Evolutionary conservation across 805 yeast genomes (phyloP), one percentile per base, ranked within the genome.

Genomic region (Hanseniaspora osmophila): DNA sequence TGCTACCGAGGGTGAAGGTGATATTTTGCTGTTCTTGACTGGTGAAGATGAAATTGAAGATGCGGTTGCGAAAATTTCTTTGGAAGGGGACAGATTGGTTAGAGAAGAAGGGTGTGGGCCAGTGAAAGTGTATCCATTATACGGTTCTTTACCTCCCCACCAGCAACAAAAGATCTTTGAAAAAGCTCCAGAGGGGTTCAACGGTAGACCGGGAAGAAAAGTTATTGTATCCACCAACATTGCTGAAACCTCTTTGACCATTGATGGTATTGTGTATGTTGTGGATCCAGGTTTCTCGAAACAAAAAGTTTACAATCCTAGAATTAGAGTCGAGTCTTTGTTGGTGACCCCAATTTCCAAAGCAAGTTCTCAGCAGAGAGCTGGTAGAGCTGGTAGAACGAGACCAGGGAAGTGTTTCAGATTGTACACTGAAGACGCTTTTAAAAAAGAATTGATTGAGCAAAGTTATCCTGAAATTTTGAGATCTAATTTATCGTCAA

Each of bases 341-440:
- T 71, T 90, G 44, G 97, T 92, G 4, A 84, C 96, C 9, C 97
- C 97, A 33, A 88, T 92, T 50, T 88, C 97, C 10, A 88, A 87
- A 66, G 98, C 98, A 0, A 80, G 94, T 42, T 95, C 98, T 1
- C 96, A 90, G 66, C 98, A 90, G 66, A 78, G 98, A 65, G 97
- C 97, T 33, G 98, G 98, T 75, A 84, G 98, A 75, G 98, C 98
- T 46, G 98, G 98, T 69, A 90, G 98, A 77, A 90, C 96, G 6
- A 77, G 95, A 58, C 96, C 97, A 13, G 98, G 98, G 60, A 90
- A 92, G 64, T 90, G 96, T 66, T 90, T 90, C 75, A 74, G 98
- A 59, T 70, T 90, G 45, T 90, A 90, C 67, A 92, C 98, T 1
- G 96, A 92, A 61, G 96, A 87, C 56, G 96, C 97, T 1, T 90